Base-by-base conservation (phyloP, 2,329 filamentous ascomycete species). In the Trichophyton simii region DNA sequence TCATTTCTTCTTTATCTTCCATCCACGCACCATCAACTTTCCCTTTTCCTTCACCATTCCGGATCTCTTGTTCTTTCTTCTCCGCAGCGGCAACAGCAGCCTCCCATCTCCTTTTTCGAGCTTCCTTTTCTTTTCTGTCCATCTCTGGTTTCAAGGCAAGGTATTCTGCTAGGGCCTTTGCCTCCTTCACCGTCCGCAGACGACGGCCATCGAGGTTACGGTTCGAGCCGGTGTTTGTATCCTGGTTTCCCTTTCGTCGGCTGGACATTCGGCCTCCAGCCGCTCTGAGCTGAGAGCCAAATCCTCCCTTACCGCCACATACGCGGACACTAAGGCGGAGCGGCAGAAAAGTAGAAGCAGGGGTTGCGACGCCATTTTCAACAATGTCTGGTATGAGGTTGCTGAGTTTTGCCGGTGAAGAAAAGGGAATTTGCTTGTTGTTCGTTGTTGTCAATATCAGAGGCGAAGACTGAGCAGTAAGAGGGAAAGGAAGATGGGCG, bases 211-310 rank as follows among this genome's bases (percentile, higher is more conserved):
- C 94, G 1, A 99, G 80, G 67, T 97, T 99, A 65, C 94, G 85
- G 71, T 89, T 96, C 1, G 91, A 96, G 25, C 86, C 91, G 69
- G 95, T 92, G 64, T 90, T 86, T 42, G 95, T 90, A 60, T 84
- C 86, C 68, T 88, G 84, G 61, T 87, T 87, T 70, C 87, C 87
- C 80, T 92, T 94, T 78, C 95, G 95, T 67, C 86, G 84, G n/a
- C 89, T 92, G 1, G 91, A 95, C 94, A 99, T 99, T 77, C 95
- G 92, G 46, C 95, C 94, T 71, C 95, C 94, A 2, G 94, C 94
- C 0, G 95, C 94, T 71, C 95, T 89, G 42, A 99, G 85, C 74
- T 99, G 95, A 1, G 92, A 97, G 60, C 94, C 94, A 72, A 99
- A 99, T 70, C 94, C 94, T 74, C 94, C 94, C 72, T 99, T 99